phyloP scores from a whole-genome alignment of 192 early-diverging fungal genomes.

The Chytriomyces hyalinus region DNA sequence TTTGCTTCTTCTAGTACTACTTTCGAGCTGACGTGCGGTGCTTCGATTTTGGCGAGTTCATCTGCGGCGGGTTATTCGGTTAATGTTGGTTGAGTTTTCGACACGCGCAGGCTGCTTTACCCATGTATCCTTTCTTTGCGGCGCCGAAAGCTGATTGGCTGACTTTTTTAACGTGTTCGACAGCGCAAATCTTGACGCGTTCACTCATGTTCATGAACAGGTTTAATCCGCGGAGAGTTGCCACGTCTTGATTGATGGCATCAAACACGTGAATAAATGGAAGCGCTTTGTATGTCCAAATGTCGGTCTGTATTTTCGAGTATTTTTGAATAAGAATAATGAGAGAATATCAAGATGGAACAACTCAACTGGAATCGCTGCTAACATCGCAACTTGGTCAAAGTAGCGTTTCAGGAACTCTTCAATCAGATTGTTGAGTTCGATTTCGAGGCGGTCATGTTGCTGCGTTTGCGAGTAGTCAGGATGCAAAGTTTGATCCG shows the following conservation, averaged over 20 bases:
- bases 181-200: slow-evolving; percentile 14
- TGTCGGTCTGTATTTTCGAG: not conserved
- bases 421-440: slow-evolving; percentile 16
- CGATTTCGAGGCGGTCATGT: slow-evolving; percentile 11
- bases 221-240: slow-evolving; percentile 14
- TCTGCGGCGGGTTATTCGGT: not conserved
- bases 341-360: not conserved
- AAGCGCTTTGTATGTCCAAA: slow-evolving; percentile 16
- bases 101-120: slow-evolving; percentile 5
- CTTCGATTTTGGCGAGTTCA: slow-evolving; percentile 21
- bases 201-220: slow-evolving; percentile 31
- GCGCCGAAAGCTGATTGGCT: slow-evolving; percentile 12
- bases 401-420: slow-evolving; percentile 15
- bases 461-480: not conserved
- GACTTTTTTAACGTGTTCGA: slow-evolving; percentile 22
- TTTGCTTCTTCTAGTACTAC: slow-evolving; percentile 20
- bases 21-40: slow-evolving; percentile 13
- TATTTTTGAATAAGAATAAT: slow-evolving; percentile 7
- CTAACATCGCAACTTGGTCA: slow-evolving; percentile 6
- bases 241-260: slow-evolving; percentile 18
- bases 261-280: slow-evolving; percentile 23
- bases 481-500: not conserved
- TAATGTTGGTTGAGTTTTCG: not conserved
- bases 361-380: slow-evolving; percentile 20
- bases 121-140: slow-evolving; percentile 20